These are phyloP conservation scores for Suillus bovinus DNA, from an alignment of 768 basidiomycete species.

Conservation along the genomic window DNA sequence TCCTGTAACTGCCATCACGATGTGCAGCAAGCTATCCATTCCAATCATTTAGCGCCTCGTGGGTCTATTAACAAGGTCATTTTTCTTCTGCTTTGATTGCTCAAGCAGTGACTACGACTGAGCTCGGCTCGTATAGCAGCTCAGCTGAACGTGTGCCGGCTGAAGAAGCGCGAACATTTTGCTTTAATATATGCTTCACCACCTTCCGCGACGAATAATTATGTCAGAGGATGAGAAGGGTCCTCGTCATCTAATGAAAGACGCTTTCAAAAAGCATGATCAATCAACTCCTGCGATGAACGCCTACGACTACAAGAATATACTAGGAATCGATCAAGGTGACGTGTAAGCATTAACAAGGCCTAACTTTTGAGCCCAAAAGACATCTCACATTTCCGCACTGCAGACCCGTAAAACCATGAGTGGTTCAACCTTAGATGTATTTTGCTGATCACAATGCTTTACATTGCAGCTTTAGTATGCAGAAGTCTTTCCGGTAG, in stretches of 20 bases:
- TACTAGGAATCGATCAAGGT: too few relatives aligned
- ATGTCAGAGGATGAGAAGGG: too few relatives aligned
- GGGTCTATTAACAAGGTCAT: not conserved
- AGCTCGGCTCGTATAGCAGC: not conserved
- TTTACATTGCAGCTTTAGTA: constrained; percentile 65
- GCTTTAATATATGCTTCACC: not conserved
- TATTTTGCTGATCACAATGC: constrained; percentile 43
- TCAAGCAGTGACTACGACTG: not conserved
- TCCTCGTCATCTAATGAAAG: too few relatives aligned
- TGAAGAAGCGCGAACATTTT: too few relatives aligned
- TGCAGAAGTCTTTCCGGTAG: constrained; percentile 35
- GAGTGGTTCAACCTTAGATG: constrained; percentile 63
- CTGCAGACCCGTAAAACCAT: constrained; percentile 47
- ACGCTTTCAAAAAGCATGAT: too few relatives aligned
- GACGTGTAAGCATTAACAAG: too few relatives aligned
- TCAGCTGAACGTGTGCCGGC: not conserved
- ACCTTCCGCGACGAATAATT: not conserved
- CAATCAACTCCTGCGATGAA: too few relatives aligned
- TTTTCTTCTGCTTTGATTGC: not conserved
- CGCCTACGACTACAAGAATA: too few relatives aligned
- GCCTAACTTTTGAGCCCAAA: not conserved
- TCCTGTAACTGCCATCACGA: not conserved
- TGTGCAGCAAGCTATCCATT: not conserved
- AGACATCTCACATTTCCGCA: constrained; percentile 69
- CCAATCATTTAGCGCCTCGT: not conserved